phyloP scores from a whole-genome alignment of 2,329 filamentous ascomycete genomes.

The Fusarium tanahbumbuense region DNA sequence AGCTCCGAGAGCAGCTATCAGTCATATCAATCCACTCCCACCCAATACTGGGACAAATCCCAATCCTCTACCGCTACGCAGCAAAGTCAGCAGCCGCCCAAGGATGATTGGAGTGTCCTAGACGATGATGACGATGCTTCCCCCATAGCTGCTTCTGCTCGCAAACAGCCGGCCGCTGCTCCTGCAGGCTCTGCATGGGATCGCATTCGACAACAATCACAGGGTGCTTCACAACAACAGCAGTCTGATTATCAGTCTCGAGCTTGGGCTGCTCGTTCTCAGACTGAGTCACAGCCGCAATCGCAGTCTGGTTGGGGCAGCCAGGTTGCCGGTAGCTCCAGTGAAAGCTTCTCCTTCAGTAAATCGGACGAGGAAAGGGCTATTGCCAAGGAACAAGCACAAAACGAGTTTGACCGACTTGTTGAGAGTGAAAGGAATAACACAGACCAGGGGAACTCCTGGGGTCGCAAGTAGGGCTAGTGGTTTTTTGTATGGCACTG shows the following conservation, averaged over 20 bases:
- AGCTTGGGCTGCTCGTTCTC: constrained; percentile 28
- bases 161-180: constrained; percentile 29
- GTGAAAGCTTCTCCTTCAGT: constrained; percentile 52
- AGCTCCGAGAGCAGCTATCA: constrained; percentile 2
- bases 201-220: constrained; percentile 53
- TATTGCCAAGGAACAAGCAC: constrained; percentile 58
- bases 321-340: constrained; percentile 43
- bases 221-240: constrained; percentile 34
- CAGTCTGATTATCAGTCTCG: constrained; percentile 34
- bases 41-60: constrained; percentile 18
- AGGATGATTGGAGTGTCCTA: constrained; percentile 43
- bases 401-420: constrained; percentile 63
- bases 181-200: constrained; percentile 57
- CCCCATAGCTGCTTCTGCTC: constrained; percentile 53
- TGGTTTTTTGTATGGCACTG: neutral
- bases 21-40: neutral
- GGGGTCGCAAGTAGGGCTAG: constrained; percentile 32
- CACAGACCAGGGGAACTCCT: constrained; percentile 46
- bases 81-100: constrained; percentile 21
- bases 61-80: constrained; percentile 4
- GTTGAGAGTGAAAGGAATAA: constrained; percentile 58
- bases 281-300: constrained; percentile 22
- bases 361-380: constrained; percentile 53
- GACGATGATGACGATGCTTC: constrained; percentile 58
- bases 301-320: constrained; percentile 44